Base-by-base conservation (phyloP, 1,139 yeast genomes). In the Candida buenavistaensis region DNA sequence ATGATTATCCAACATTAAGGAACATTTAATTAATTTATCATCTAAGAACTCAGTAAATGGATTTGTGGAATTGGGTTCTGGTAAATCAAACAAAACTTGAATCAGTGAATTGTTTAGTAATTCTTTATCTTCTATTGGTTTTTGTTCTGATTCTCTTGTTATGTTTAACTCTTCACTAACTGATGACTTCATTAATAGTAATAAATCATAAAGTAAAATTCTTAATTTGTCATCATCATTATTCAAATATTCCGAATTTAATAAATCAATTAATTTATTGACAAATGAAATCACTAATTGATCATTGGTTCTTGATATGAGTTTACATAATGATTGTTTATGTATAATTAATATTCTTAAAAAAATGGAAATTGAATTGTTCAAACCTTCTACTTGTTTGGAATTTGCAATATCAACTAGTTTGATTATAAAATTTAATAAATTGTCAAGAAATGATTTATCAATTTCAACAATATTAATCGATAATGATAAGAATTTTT, bases 281-380 rank as follows among this genome's bases (percentile, higher is more conserved):
- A 75, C 54, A 38, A 77, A 68, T 3, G 51, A 48, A 32, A 68
- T 59, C 4, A 28, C 36, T 12, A 15, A 15, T 40, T 51, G 59
- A 41, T 53, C 68, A n/a, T 50, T 57, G 44, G 51, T 72, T 39
- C 41, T 59, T 30, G 55, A 52, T 29, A 61, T 63, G 41, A 54
- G 44, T 38, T 62, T 50, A 3, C 66, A 59, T 20, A 74, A 48
- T 1, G 65, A 54, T 4, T 60, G 53, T 48, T 75, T 76, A 51
- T 82, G 87, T 37, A 82, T 77, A 43, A 82, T 72, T 21, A 82
- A 57, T 8, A 82, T 75, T 44, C 82, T 67, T 37, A 80, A 64
- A 41, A 78, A 67, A 21, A 80, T 62, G 3, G 72, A 59, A 5
- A 66, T 53, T 1, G 57, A 36, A 31, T 50, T 44, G 23, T 52